Base-by-base conservation (phyloP, 768 basidiomycete species). In the Panaeolus papilionaceus region DNA sequence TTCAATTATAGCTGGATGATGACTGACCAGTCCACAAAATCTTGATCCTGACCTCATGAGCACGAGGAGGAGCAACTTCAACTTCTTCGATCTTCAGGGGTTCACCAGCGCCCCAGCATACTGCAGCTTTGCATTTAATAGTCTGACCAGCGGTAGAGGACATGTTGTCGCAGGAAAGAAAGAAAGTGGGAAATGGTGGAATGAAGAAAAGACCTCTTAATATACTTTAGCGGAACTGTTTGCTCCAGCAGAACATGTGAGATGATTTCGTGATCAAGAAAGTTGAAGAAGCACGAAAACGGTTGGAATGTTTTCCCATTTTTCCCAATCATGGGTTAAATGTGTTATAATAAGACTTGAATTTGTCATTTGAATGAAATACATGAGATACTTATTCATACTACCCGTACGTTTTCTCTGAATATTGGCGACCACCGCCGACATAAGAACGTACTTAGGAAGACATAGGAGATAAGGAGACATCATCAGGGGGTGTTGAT, bases 61-160 rank as follows among this genome's bases (percentile, higher is more conserved):
- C 90, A 69, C 82, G 83, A 44, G 98, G 98, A 61, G 97, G 96
- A 20, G 92, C 93, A 23, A 99, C 98, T 74, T 98, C 92, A 72
- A 99, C 89, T 44, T 95, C 89, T 79, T 99, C 97, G 74, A 98
- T 82, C 75, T 90, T 89, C 69, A 99, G 87, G 61, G 87, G 87
- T 78, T 95, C 86, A 71, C 92, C 92, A 12, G 96, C 95, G 65
- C 86, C 94, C 98, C 97, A 99, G 79, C 95, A 97, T 67, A 99
- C 90, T 44, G 94, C 94, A 39, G 95, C 96, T 79, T 95, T 97
- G 84, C 86, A 97, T 86, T 75, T 88, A 87, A 89, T 97, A 83
- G 78, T 79, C 78, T 93, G 90, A 70, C 95, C 95, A 72, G 78
- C 82, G 61, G 93, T 95, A 69, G 82, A 82, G 44, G 91, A 88